Conservation (phyloP, 305 asterid genomes). For the Fraxinus ornus region DNA sequence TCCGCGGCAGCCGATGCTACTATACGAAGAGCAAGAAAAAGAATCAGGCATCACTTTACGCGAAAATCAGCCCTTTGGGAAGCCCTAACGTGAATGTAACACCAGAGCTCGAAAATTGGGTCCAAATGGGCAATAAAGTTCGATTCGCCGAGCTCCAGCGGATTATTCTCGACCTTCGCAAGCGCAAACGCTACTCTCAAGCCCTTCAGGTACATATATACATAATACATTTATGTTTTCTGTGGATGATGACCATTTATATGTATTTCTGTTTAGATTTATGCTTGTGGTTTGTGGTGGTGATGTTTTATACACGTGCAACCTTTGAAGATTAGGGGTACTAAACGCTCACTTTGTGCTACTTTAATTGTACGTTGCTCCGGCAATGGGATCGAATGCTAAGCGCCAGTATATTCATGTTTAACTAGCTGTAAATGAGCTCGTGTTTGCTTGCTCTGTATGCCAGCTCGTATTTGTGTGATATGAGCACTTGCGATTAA, state of each 20-base stretch:
- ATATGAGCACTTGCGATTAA: neutral
- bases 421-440: neutral
- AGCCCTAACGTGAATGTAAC: constrained; percentile 51
- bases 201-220: constrained; percentile 60
- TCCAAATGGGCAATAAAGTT: constrained; percentile 41
- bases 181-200: constrained; percentile 62
- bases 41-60: constrained; percentile 46
- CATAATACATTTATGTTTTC: neutral
- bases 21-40: constrained; percentile 28
- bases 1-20: constrained; percentile 38
- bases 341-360: neutral
- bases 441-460: neutral
- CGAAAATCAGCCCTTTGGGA: constrained; percentile 73
- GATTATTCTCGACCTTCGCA: constrained; percentile 63
- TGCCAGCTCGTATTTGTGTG: neutral
- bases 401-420: neutral
- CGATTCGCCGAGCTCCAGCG: constrained; percentile 74
- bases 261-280: neutral
- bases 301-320: neutral
- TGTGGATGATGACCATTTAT: neutral
- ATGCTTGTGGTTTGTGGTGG: neutral
- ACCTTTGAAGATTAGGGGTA: neutral
- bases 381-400: neutral
- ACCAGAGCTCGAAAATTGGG: constrained; percentile 68
- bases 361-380: neutral